Conservation (phyloP, 495 filamentous ascomycete genomes). For the Articulospora tetracladia region DNA sequence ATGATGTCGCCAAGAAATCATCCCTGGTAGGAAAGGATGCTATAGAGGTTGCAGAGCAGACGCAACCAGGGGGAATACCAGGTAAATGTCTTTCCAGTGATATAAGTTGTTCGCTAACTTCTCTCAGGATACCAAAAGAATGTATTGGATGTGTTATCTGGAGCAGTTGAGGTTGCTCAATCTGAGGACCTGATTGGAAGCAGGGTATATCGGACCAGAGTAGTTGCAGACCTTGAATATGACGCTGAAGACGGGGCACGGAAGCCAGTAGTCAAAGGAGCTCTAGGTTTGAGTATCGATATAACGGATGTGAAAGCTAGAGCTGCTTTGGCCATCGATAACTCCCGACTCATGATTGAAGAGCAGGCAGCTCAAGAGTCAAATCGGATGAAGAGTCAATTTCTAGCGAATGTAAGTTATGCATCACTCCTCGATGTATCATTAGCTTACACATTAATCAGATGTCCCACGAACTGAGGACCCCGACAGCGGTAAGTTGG, state of each 20-base stretch:
- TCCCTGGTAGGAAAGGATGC: slow-evolving; percentile 7
- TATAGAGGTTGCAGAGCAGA: background rate
- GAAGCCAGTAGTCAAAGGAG: slow-evolving; percentile 49
- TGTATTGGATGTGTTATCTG: slow-evolving; percentile 52
- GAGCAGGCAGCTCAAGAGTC: slow-evolving; percentile 64
- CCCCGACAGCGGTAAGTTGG: slow-evolving; percentile 42
- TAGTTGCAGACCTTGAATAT: slow-evolving; percentile 50
- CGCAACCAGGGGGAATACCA: slow-evolving; percentile 11
- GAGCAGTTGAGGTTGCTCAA: slow-evolving; percentile 39
- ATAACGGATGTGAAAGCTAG: slow-evolving; percentile 57
- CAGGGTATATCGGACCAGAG: slow-evolving; percentile 59
- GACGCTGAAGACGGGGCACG: slow-evolving; percentile 35
- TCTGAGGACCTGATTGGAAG: slow-evolving; percentile 36
- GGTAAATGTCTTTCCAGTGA: slow-evolving; percentile 6
- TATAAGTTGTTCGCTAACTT: slow-evolving; percentile 39
- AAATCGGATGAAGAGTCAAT: slow-evolving; percentile 61
- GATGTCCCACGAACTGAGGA: slow-evolving; percentile 88
- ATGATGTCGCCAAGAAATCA: background rate
- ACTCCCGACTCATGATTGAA: slow-evolving; percentile 54
- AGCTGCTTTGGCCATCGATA: slow-evolving; percentile 55
- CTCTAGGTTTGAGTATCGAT: slow-evolving; percentile 65
- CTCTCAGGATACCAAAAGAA: slow-evolving; percentile 40
- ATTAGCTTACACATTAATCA: slow-evolving; percentile 18
- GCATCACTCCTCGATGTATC: background rate
- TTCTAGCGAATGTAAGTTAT: slow-evolving; percentile 46